Percentiles rank a stretch among this genome's conserved stretches.
These are phyloP conservation scores for Scheffersomyces titani DNA, from an alignment of 1,139 yeast genomes.

Conservation along the genomic window DNA sequence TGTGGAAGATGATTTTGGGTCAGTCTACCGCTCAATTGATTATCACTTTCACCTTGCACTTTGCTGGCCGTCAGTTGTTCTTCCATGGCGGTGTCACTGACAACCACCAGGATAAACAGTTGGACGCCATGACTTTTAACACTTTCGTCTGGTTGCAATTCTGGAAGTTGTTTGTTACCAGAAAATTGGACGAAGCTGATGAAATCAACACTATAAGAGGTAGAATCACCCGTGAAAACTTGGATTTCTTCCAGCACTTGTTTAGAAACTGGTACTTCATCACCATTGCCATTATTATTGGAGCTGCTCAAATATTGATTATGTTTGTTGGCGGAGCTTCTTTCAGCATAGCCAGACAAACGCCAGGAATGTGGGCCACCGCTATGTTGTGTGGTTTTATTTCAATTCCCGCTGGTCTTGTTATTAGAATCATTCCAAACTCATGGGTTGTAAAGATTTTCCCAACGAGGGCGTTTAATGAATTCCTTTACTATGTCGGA, in stretches of 20 bases:
- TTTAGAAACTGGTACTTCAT: conserved; percentile 82
- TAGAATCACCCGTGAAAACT: conserved; percentile 59
- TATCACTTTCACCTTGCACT: conserved; percentile 78
- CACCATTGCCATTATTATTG: conserved; percentile 69
- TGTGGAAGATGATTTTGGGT: conserved; percentile 98
- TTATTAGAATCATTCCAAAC: conserved; percentile 84
- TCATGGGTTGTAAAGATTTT: conserved; percentile 66
- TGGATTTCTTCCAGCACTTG: conserved; percentile 81
- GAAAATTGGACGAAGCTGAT: conserved; percentile 89
- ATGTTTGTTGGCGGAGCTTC: conserved; percentile 99
- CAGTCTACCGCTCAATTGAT: conserved; percentile 78
- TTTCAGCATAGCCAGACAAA: conserved; percentile 75
- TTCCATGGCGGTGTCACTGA: conserved; percentile 39
- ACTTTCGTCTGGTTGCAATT: conserved; percentile 98
- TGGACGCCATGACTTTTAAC: conserved; percentile 87
- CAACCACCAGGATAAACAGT: conserved; percentile 54
- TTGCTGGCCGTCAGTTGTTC: conserved; percentile 70
- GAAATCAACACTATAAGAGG: conserved; percentile 58
- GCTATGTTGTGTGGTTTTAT: conserved; percentile 82
- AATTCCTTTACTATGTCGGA: conserved; percentile 47
- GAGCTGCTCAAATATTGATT: conserved; percentile 80
- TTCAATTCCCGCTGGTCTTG: conserved; percentile 76
- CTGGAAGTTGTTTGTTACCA: conserved; percentile 87
- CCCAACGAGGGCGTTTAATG: conserved; percentile 62
- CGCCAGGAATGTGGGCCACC: conserved; percentile 86